Base-by-base conservation (phyloP, 257 asterid species). In the Plantago ovata region DNA sequence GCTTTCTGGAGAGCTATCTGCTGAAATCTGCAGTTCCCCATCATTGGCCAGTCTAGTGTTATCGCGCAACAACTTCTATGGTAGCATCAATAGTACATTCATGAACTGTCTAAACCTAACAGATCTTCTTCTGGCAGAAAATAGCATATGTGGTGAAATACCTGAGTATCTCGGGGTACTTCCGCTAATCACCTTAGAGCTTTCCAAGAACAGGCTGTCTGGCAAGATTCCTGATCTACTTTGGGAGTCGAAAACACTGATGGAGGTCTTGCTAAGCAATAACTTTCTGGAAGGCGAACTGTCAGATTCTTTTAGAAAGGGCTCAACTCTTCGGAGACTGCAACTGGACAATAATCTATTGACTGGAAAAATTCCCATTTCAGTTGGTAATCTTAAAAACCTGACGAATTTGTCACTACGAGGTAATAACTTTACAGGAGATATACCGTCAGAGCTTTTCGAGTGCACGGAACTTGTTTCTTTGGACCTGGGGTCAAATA, bases 121-220 rank as follows among this genome's bases (percentile, higher is more conserved):
- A 16, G 81, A 73, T n/a, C 56, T 89, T 67, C 64, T 84, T 32
- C 55, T 89, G 72, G 86, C 93, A 3, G 81, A 77, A 56, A 89
- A 84, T 54, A 64, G 60, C 22, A 66, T 89, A 8, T 79, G 70
- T 1, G 94, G 95, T 38, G 74, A 86, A 64, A 20, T 89, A 39
- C 95, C 97, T 3, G 70, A 72, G 62, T 86, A 82, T 62, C 53
- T 89, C 0, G 95, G 86, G 54, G 62, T 75, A 55, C 93, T 89
- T 68, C 75, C 15, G 13, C 75, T 89, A 12, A 23, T 77, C 19
- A 82, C 63, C 4, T 61, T 89, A 47, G 95, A 89, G 63, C 68
- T 89, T 7, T 76, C 93, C 1, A 76, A 56, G 64, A 89, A 89
- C 68, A 64, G 44, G 20, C 56, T 86, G 18, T 79, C 77, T 3